A percentile compares a stretch with the other conserved stretches of the same genome.
These are phyloP conservation scores for Emergomyces orientalis DNA, from an alignment of 2,329 filamentous ascomycete species.

Conservation along the genomic window DNA sequence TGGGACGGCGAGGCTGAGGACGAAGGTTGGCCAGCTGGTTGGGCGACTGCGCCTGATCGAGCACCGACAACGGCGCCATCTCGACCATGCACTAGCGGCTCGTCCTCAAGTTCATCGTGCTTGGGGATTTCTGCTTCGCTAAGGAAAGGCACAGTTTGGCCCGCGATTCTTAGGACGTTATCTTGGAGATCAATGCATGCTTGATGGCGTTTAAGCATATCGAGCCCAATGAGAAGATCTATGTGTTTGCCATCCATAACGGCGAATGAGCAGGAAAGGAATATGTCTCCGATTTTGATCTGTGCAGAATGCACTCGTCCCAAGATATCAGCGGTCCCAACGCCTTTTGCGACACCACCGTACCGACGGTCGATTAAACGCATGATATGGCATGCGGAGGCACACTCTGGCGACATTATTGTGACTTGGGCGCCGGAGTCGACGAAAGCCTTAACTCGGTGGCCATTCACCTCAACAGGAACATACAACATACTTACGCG, in stretches of 20 bases:
- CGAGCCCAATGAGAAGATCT: constrained; percentile 81
- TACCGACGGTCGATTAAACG: constrained; percentile 87
- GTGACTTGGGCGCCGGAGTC: constrained; percentile 96
- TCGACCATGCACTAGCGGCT: constrained; percentile 76
- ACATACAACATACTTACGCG: constrained; percentile 95
- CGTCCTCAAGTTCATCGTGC: constrained; percentile 62
- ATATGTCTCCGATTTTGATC: constrained; percentile 82
- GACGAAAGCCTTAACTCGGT: constrained; percentile 88
- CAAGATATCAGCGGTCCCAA: constrained; percentile 88
- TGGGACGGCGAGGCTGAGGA: constrained; percentile 13
- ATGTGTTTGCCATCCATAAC: constrained; percentile 99
- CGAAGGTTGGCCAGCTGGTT: constrained; percentile 24
- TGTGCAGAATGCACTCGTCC: constrained; percentile 91
- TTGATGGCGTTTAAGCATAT: constrained; percentile 96
- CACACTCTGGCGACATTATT: constrained; percentile 94
- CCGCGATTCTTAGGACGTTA: constrained; percentile 79
- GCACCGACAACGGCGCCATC: constrained; percentile 84
- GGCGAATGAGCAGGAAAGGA: constrained; percentile 89
- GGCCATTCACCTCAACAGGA: constrained; percentile 85
- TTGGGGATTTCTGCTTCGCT: constrained; percentile 93
- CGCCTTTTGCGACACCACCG: constrained; percentile 81
- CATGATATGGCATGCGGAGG: constrained; percentile 90
- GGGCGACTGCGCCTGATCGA: constrained; percentile 58
- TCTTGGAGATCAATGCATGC: constrained; percentile 80
- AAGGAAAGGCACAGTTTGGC: constrained; percentile 78